phyloP scores from a whole-genome alignment of 495 filamentous ascomycete species.

The Jackrogersella minutella region DNA sequence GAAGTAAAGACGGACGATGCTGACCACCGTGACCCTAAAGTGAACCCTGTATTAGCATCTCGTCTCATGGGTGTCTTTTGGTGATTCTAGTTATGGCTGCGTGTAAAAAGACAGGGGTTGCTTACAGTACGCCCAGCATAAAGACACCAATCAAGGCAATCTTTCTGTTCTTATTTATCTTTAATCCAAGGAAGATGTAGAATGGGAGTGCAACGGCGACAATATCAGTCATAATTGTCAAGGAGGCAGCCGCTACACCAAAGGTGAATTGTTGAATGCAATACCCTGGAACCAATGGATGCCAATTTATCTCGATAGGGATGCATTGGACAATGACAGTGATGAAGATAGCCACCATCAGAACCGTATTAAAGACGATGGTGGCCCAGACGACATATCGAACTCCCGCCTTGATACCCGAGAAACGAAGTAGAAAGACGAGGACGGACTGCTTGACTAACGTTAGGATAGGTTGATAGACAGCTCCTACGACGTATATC shows the following conservation, averaged over 20 bases:
- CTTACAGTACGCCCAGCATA: conserved; percentile 54
- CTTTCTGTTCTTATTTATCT: conserved; percentile 56
- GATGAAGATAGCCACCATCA: conserved; percentile 55
- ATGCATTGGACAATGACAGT: conserved; percentile 60
- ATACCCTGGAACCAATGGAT: conserved; percentile 18
- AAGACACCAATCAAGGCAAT: conserved; percentile 58
- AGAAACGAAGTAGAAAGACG: conserved; percentile 57
- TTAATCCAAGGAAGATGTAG: conserved; percentile 56
- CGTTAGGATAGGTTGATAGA: conserved; percentile 63
- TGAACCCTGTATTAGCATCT: conserved; percentile 6
- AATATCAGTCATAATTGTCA: conserved; percentile 58
- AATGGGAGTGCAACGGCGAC: conserved; percentile 57
- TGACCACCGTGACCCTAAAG: conserved; percentile 52
- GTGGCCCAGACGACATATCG: conserved; percentile 30
- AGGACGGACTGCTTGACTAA: conserved; percentile 59
- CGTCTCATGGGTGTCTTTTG: neutral
- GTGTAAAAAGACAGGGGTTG: conserved; percentile 3
- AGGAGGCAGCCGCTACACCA: conserved; percentile 52
- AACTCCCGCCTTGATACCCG: conserved; percentile 47
- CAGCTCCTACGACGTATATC: conserved; percentile 55
- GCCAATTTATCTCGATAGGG: conserved; percentile 49
- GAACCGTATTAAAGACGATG: conserved; percentile 47
- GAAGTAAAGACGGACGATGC: conserved; percentile 41
- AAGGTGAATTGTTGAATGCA: conserved; percentile 45
- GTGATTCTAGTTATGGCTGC: neutral